Conservation (phyloP, 1,284 basidiomycete genomes). For the Ustilago tritici region DNA sequence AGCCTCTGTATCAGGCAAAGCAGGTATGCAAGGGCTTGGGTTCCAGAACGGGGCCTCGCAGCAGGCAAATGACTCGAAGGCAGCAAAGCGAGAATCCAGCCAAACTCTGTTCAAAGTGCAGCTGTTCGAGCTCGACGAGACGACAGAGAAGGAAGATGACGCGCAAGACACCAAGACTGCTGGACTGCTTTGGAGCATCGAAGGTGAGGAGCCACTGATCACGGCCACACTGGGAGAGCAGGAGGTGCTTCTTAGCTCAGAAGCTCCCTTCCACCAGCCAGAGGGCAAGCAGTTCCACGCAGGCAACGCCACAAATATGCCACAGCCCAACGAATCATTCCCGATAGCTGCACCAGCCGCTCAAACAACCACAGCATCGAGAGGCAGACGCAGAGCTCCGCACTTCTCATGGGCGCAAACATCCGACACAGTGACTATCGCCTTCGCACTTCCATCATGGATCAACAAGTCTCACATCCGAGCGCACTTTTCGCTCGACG, state of each 20-base stretch:
- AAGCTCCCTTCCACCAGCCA: slow-evolving; percentile 20
- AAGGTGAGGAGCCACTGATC: slow-evolving; percentile 45
- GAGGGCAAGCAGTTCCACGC: neutral
- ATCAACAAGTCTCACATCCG: slow-evolving; percentile 52
- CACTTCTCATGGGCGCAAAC: slow-evolving; percentile 90
- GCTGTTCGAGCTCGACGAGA: slow-evolving; percentile 21
- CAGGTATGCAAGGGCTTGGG: slow-evolving; percentile 31
- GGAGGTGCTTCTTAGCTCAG: slow-evolving; percentile 27
- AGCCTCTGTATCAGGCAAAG: neutral
- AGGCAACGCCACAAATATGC: neutral
- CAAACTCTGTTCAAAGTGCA: slow-evolving; percentile 39
- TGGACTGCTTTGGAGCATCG: slow-evolving; percentile 21
- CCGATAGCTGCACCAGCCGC: slow-evolving; percentile 64
- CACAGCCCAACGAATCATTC: neutral
- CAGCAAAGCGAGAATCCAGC: neutral
- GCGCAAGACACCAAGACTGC: neutral
- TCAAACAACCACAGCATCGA: neutral
- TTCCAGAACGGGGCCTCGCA: slow-evolving; percentile 8
- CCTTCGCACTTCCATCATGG: slow-evolving; percentile 81
- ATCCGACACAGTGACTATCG: slow-evolving; percentile 81
- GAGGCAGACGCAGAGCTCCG: slow-evolving; percentile 30
- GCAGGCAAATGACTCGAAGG: neutral
- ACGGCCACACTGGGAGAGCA: slow-evolving; percentile 29
- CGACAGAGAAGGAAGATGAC: neutral
- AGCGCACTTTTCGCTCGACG: slow-evolving; percentile 76